Percentiles rank a stretch among this genome's conserved stretches.
phyloP scores from a whole-genome alignment of 805 yeast species.

The Priceomyces fermenticarens region DNA sequence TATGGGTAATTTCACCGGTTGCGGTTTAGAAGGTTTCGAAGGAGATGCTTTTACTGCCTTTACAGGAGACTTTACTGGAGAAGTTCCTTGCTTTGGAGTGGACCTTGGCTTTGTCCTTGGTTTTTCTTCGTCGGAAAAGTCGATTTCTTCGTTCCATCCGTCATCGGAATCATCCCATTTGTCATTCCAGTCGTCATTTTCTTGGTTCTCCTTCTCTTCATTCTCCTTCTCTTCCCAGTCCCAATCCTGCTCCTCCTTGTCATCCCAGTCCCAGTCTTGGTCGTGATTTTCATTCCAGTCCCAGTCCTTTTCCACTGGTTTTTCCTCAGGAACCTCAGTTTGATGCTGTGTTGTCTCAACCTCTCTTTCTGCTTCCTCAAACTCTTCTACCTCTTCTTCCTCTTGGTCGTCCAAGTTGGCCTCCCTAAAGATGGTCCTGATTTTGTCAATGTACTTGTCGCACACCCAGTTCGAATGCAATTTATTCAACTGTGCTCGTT shows the following conservation, averaged over 20 bases:
- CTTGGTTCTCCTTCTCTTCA: conserved; percentile 25
- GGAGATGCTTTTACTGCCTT: not conserved
- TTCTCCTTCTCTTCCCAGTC: conserved; percentile 18
- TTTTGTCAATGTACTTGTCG: conserved; percentile 29
- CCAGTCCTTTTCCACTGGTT: conserved; percentile 14
- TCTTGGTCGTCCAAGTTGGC: too few species aligned
- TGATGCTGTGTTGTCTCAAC: not conserved
- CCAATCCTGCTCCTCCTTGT: conserved; percentile 1
- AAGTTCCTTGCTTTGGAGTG: not conserved
- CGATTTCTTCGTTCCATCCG: conserved; percentile 15
- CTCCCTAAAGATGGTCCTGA: conserved; percentile 19
- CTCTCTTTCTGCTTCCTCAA: conserved; percentile 9
- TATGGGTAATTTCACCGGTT: not conserved
- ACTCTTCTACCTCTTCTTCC: conserved; percentile 14
- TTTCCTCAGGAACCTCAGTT: conserved; percentile 8
- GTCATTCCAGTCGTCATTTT: not conserved
- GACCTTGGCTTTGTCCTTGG: conserved; percentile 2
- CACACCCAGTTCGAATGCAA: conserved; percentile 30
- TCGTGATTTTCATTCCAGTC: conserved; percentile 4
- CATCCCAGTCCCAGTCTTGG: conserved; percentile 3
- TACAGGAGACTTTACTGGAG: too few species aligned
- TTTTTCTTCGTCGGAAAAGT: conserved; percentile 12
- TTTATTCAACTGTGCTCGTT: conserved; percentile 16
- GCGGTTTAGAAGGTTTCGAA: not conserved
- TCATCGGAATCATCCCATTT: conserved; percentile 7